phyloP scores from a whole-genome alignment of 139 green algal genomes.

The Tetradesmus lagerheimii region DNA sequence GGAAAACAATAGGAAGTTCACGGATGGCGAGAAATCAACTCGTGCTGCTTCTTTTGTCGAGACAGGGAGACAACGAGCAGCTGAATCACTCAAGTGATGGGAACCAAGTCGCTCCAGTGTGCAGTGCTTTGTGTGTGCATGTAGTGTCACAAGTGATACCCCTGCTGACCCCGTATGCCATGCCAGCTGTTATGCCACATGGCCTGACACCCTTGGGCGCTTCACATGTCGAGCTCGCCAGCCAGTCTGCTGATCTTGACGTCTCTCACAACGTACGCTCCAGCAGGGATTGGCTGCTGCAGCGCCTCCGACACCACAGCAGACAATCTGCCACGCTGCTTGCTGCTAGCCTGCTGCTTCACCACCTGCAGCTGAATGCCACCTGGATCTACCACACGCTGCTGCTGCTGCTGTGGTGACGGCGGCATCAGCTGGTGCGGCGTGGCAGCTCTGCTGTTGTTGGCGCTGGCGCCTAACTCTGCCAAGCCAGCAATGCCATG shows the following conservation, averaged over 20 bases:
- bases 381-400: neutral
- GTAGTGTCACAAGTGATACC: too few species aligned
- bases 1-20: neutral
- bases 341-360: neutral
- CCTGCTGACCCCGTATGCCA: neutral
- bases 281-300: slow-evolving; percentile 7
- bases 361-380: neutral
- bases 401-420: neutral
- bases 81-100: too few species aligned
- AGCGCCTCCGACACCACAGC: neutral
- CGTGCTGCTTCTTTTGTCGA: too few species aligned
- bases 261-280: slow-evolving; percentile 28
- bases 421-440: neutral
- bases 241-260: slow-evolving; percentile 31
- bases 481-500: slow-evolving; percentile 18
- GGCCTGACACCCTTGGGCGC: too few species aligned
- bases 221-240: slow-evolving; percentile 14
- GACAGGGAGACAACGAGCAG: too few species aligned
- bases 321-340: neutral
- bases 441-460: neutral
- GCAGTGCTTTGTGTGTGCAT: too few species aligned
- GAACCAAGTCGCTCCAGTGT: too few species aligned
- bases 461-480: neutral
- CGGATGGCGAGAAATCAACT: too few species aligned
- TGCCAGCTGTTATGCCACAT: neutral